Conservation (phyloP, 768 basidiomycete genomes). For the Podaxis rugospora region DNA sequence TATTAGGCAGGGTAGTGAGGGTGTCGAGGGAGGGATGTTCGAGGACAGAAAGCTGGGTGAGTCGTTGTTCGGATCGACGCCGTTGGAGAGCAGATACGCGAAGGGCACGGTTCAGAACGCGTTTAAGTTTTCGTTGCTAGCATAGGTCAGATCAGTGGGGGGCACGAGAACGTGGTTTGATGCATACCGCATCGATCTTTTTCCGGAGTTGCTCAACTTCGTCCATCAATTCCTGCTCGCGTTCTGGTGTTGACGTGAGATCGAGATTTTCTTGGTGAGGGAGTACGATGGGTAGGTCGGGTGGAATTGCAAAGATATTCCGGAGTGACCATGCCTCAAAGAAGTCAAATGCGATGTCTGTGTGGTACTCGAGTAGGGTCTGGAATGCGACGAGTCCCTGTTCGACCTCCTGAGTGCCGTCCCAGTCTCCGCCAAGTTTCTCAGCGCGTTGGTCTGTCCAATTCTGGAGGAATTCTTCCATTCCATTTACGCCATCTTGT, state of each 20-base stretch:
- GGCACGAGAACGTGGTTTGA: slow-evolving; percentile 36
- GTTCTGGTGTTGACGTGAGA: slow-evolving; percentile 53
- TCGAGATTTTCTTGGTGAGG: slow-evolving; percentile 76
- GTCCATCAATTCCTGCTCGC: slow-evolving; percentile 56
- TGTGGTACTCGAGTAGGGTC: slow-evolving; percentile 82
- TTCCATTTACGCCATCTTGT: slow-evolving; percentile 70
- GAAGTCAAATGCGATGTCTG: slow-evolving; percentile 88
- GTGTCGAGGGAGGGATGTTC: slow-evolving; percentile 5
- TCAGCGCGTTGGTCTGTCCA: slow-evolving; percentile 68
- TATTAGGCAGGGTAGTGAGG: neutral
- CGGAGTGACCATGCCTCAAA: slow-evolving; percentile 88
- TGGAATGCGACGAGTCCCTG: slow-evolving; percentile 85
- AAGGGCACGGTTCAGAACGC: neutral
- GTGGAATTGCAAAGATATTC: slow-evolving; percentile 79
- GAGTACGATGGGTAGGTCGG: slow-evolving; percentile 63
- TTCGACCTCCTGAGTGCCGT: slow-evolving; percentile 60
- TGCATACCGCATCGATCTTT: slow-evolving; percentile 66
- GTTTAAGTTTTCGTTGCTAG: slow-evolving; percentile 8
- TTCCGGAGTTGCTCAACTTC: slow-evolving; percentile 66
- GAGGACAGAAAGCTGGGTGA: neutral
- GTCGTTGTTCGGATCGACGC: neutral
- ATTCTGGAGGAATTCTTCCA: slow-evolving; percentile 71
- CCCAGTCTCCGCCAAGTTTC: slow-evolving; percentile 22
- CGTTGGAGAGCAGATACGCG: neutral
- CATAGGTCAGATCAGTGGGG: neutral